Evolutionary conservation across 805 yeast genomes (phyloP).

Genomic region (Cyberlindnera euphorbiiphila): DNA sequence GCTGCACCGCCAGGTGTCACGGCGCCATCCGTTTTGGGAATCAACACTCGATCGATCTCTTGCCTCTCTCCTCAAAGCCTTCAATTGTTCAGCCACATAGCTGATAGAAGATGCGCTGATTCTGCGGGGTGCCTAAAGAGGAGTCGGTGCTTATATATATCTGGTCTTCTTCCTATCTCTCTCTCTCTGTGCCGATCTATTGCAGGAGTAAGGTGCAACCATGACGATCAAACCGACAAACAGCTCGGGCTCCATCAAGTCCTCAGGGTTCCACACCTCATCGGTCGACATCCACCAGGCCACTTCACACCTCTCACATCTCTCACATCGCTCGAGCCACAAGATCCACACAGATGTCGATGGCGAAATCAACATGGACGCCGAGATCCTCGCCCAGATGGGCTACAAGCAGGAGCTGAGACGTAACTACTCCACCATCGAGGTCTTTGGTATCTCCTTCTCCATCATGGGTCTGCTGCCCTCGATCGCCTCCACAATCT

Average conservation of each 20-base stretch:
- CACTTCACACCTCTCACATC: background rate
- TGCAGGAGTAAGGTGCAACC: no score
- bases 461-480: constrained; percentile 64
- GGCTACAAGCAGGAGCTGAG: constrained; percentile 65
- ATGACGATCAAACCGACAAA: no score
- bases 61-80: no score
- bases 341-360: constrained; percentile 3
- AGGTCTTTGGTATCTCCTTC: constrained; percentile 63
- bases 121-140: no score
- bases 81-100: background rate
- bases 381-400: constrained; percentile 29
- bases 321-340: constrained; percentile 5
- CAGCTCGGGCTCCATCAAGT: constrained; percentile 3
- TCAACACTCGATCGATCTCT: background rate
- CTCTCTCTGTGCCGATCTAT: no score
- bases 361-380: constrained; percentile 6
- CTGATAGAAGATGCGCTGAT: no score
- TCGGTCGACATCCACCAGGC: background rate
- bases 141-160: background rate
- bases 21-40: constrained; percentile 1
- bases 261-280: background rate
- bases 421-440: constrained; percentile 52
- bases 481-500: constrained; percentile 44
- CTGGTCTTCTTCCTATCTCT: no score
- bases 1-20: no score